A percentile compares a stretch with the other conserved stretches of the same genome.
Evolutionary conservation across 768 basidiomycete species (phyloP).

Genomic region (Lactarius hengduanensis): DNA sequence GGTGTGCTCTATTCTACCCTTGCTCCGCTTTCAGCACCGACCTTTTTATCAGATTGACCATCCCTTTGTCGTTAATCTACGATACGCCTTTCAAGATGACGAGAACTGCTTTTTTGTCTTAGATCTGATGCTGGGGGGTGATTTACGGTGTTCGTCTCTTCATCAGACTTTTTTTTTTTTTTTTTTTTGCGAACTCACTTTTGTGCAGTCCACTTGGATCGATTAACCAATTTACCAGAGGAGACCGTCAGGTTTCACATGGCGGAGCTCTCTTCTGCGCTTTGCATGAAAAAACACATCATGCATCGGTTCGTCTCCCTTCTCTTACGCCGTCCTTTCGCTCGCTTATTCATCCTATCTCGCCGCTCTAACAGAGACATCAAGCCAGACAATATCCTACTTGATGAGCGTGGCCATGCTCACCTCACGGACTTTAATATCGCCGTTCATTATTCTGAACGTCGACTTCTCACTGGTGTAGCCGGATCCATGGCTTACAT

Average conservation of each 20-base stretch:
- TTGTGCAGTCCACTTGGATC: constrained; percentile 78
- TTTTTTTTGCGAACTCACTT: constrained; percentile 14
- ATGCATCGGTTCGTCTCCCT: constrained; percentile 79
- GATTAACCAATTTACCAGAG: constrained; percentile 71
- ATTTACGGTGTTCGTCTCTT: constrained; percentile 77
- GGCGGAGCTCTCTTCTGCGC: constrained; percentile 83
- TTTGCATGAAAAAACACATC: constrained; percentile 91
- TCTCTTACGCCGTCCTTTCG: constrained; percentile 35
- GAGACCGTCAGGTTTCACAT: constrained; percentile 84
- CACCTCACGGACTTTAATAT: constrained; percentile 99
- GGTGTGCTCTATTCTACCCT: constrained; percentile 44
- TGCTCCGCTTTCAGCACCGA: constrained; percentile 31
- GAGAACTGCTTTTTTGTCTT: constrained; percentile 99
- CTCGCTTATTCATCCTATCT: constrained; percentile 17
- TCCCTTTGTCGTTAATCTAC: constrained; percentile 90
- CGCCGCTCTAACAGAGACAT: constrained; percentile 60
- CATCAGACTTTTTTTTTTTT: constrained; percentile 3
- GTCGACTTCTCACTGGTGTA: constrained; percentile 80
- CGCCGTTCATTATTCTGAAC: constrained; percentile 92
- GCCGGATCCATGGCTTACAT: constrained; percentile 99
- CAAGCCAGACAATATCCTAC: constrained; percentile 96
- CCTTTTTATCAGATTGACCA: constrained; percentile 74
- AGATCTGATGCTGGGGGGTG: constrained; percentile 95
- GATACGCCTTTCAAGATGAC: constrained; percentile 97
- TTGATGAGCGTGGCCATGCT: constrained; percentile 93